These are phyloP conservation scores for Cochliopodium minus DNA, from an alignment of 208 protist genomes.

Conservation along the genomic window DNA sequence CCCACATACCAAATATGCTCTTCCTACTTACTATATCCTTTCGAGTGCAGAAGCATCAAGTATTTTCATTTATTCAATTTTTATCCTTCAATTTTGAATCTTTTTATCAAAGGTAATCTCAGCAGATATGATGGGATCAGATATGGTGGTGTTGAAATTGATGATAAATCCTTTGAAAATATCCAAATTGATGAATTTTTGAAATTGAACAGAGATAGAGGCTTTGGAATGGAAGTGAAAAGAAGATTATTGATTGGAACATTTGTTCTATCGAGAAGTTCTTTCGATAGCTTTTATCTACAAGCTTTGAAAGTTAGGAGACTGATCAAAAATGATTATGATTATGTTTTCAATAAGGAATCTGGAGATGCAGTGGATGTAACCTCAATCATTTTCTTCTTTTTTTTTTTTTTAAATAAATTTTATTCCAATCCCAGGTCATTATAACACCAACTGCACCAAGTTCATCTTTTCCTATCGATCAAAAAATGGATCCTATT, in stretches of 20 bases:
- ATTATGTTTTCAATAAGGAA: background rate
- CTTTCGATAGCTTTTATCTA: background rate
- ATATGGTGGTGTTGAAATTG: background rate
- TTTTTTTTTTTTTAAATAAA: too few species aligned
- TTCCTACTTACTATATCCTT: constrained; percentile 5
- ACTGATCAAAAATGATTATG: constrained; percentile 3
- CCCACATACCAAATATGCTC: constrained; percentile 3
- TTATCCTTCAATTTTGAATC: too few species aligned
- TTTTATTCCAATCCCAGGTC: background rate
- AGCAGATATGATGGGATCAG: background rate
- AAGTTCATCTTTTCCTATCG: background rate
- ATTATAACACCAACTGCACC: background rate
- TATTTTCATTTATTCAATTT: too few species aligned
- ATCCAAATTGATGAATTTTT: too few species aligned
- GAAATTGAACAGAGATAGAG: background rate
- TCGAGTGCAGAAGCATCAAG: background rate
- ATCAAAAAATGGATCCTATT: background rate
- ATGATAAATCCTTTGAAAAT: too few species aligned
- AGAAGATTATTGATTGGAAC: background rate
- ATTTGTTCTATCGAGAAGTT: background rate
- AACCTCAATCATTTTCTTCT: too few species aligned
- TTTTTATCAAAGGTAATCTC: too few species aligned
- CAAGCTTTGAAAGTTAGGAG: background rate
- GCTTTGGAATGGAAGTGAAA: constrained; percentile 1
- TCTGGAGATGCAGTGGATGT: too few species aligned